Evolutionary conservation across 2,329 filamentous ascomycete species (phyloP).

Genomic region (Ceratocystis cubensis): DNA sequence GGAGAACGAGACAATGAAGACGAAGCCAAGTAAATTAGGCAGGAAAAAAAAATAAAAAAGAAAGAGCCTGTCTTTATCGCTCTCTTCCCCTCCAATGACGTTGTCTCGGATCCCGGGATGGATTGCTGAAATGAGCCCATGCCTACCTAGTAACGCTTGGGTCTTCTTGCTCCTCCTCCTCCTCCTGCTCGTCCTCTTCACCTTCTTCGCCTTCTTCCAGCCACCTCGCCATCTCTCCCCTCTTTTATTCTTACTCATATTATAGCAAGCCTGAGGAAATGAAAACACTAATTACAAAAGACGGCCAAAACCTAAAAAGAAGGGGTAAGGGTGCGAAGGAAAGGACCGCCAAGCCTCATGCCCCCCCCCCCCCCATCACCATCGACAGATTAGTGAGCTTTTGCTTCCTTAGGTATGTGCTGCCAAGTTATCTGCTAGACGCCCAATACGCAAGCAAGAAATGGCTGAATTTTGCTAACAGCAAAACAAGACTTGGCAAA

Average conservation of each 20-base stretch:
- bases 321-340: not conserved
- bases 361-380: not conserved
- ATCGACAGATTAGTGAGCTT: not conserved
- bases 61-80: not conserved
- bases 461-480: not conserved
- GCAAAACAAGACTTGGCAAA: not conserved
- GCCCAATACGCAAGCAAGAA: not conserved
- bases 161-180: not conserved
- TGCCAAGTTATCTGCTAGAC: not conserved
- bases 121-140: not conserved
- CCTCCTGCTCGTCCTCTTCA: too few relatives aligned
- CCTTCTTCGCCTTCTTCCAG: too few relatives aligned
- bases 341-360: not conserved
- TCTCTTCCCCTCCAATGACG: not conserved
- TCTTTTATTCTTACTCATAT: too few relatives aligned
- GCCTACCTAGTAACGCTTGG: not conserved
- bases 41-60: not conserved
- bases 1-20: too few relatives aligned
- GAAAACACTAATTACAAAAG: not conserved
- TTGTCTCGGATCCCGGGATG: conserved; percentile 4
- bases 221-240: too few relatives aligned
- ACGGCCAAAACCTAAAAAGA: not conserved
- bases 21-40: too few relatives aligned
- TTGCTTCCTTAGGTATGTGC: too few relatives aligned
- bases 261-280: too few relatives aligned